Evolutionary conservation across 441 rosid genomes (phyloP).

Genomic region (Bocquillonia castaneifolia): DNA sequence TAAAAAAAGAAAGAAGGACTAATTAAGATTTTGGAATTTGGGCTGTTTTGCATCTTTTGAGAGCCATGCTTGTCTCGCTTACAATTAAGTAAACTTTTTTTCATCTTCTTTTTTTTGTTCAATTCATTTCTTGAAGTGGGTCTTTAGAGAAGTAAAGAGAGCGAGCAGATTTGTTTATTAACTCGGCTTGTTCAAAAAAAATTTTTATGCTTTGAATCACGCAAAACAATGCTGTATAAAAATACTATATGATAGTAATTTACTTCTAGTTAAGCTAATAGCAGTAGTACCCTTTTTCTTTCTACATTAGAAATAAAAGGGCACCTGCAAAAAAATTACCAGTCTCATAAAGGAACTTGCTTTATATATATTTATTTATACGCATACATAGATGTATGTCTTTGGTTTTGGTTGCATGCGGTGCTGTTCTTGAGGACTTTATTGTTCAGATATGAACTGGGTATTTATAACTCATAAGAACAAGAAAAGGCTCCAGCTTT

Average conservation of each 20-base stretch:
- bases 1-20: slow-evolving; percentile 5
- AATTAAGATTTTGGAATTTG: slow-evolving; percentile 46
- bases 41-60: slow-evolving; percentile 68
- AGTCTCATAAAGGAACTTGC: slow-evolving; percentile 18
- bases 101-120: slow-evolving; percentile 13
- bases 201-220: slow-evolving; percentile 29
- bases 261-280: slow-evolving; percentile 18
- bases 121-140: slow-evolving; percentile 24
- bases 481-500: slow-evolving; percentile 22
- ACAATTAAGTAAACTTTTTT: slow-evolving; percentile 24
- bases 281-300: slow-evolving; percentile 21
- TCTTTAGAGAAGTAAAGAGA: not conserved
- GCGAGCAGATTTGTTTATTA: slow-evolving; percentile 20
- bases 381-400: not conserved
- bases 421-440: slow-evolving; percentile 21
- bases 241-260: too few species aligned
- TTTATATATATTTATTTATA: not conserved
- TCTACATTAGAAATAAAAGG: slow-evolving; percentile 22
- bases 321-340: slow-evolving; percentile 20
- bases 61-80: slow-evolving; percentile 54
- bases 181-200: slow-evolving; percentile 5
- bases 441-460: slow-evolving; percentile 53
- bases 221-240: slow-evolving; percentile 43
- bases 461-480: slow-evolving; percentile 27
- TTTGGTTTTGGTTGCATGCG: slow-evolving; percentile 19